Conservation (phyloP, 2,329 filamentous ascomycete genomes). For the Fusarium chaquense region DNA sequence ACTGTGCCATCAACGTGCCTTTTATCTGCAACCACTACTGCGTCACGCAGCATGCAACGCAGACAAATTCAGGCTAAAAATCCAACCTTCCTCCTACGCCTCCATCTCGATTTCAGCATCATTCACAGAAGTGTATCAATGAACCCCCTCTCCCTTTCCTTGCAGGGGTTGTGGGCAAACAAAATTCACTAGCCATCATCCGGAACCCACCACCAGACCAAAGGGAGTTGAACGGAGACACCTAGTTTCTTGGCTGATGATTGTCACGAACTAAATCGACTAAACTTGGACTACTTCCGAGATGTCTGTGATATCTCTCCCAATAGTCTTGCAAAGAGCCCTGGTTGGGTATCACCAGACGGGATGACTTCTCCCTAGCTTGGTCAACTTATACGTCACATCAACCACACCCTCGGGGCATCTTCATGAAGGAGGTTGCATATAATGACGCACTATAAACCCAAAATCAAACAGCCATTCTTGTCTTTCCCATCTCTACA, state of each 20-base stretch:
- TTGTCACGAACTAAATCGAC: conserved; percentile 10
- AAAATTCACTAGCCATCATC: neutral
- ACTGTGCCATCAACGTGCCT: neutral
- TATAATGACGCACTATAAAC: conserved; percentile 1
- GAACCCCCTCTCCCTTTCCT: neutral
- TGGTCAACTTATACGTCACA: neutral
- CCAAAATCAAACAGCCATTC: neutral
- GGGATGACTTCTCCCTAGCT: neutral
- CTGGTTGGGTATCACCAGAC: neutral
- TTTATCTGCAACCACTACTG: neutral
- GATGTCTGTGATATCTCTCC: conserved; percentile 4
- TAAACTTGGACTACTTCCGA: neutral
- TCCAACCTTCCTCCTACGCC: neutral
- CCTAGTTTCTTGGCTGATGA: neutral
- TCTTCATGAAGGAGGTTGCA: neutral
- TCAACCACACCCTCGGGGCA: neutral
- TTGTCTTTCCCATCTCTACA: neutral
- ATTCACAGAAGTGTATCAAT: neutral
- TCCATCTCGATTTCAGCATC: fast-evolving
- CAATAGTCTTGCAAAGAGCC: conserved; percentile 5
- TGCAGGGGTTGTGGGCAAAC: neutral
- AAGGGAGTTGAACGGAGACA: neutral
- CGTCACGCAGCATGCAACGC: neutral
- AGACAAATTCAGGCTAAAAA: neutral
- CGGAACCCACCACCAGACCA: neutral